A percentile compares a stretch with the other conserved stretches of the same genome.
Evolutionary conservation across 495 filamentous ascomycete species (phyloP).

Genomic region (Penicilliopsis zonata): DNA sequence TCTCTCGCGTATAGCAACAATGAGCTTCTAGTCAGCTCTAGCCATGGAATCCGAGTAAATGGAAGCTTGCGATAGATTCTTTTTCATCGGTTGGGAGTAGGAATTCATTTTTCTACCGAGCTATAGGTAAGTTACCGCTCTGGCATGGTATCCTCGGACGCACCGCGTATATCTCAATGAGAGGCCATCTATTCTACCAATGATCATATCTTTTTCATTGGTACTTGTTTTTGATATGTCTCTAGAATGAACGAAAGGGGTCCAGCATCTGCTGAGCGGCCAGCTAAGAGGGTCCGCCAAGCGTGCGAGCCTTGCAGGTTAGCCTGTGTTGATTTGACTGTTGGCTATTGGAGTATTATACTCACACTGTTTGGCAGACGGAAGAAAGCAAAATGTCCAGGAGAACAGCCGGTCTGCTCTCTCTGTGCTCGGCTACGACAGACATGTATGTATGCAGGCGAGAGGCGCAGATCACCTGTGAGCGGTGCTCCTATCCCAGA

Average conservation of each 20-base stretch:
- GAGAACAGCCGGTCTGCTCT: constrained; percentile 35
- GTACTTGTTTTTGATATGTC: too few species aligned
- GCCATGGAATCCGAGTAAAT: too few species aligned
- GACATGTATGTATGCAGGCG: constrained; percentile 27
- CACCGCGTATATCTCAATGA: too few species aligned
- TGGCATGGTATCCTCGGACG: too few species aligned
- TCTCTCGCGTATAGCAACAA: too few species aligned
- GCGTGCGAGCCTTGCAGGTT: constrained; percentile 38
- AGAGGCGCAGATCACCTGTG: constrained; percentile 14
- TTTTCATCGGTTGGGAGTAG: too few species aligned
- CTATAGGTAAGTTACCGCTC: too few species aligned
- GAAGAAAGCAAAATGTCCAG: constrained; percentile 38
- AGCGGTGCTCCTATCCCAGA: constrained; percentile 4
- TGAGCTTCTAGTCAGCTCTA: too few species aligned
- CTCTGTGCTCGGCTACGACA: constrained; percentile 31
- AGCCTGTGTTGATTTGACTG: constrained; percentile 1
- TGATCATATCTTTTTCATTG: too few species aligned
- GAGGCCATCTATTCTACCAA: too few species aligned
- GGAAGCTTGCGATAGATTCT: too few species aligned
- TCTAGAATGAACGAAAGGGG: constrained; percentile 9
- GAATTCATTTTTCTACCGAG: too few species aligned
- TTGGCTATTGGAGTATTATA: background rate
- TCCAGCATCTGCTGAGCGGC: constrained; percentile 15
- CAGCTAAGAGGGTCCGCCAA: constrained; percentile 30
- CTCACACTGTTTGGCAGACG: constrained; percentile 16